Conservation (phyloP, 2,329 filamentous ascomycete species). For the Curvularia verruculosa region DNA sequence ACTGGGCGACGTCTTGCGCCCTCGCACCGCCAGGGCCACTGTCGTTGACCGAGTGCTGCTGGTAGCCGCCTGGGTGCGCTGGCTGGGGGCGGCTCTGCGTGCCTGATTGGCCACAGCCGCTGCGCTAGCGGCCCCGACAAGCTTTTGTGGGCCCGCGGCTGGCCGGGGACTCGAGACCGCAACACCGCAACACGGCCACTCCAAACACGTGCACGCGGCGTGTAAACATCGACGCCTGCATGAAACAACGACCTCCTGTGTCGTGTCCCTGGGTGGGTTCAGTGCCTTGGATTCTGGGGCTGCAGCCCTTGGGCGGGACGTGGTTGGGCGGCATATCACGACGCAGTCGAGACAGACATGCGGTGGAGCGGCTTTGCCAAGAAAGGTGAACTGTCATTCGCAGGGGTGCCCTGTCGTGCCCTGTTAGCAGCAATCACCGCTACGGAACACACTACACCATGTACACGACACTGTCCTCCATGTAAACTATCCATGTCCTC, state of each 20-base stretch:
- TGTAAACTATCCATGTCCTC: background rate
- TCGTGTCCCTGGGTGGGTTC: conserved; percentile 8
- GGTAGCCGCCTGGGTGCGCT: conserved; percentile 35
- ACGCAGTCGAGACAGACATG: conserved; percentile 9
- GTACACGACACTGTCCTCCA: background rate
- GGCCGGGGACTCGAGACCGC: conserved; percentile 18
- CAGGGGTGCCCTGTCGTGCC: conserved; percentile 14
- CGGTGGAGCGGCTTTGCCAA: conserved; percentile 15
- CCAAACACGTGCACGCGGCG: conserved; percentile 18
- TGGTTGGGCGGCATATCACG: conserved; percentile 18
- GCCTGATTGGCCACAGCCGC: conserved; percentile 31
- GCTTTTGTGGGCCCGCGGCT: conserved; percentile 25
- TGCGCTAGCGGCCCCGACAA: conserved; percentile 22
- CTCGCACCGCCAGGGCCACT: conserved; percentile 21
- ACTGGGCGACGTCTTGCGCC: conserved; percentile 37
- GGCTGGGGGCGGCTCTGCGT: conserved; percentile 31
- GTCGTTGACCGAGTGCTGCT: conserved; percentile 35
- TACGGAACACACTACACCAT: conserved; percentile 1
- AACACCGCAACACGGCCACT: conserved; percentile 7
- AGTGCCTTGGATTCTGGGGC: conserved; percentile 10
- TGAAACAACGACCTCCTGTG: conserved; percentile 21
- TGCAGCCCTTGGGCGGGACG: conserved; percentile 8
- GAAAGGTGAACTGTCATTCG: conserved; percentile 16
- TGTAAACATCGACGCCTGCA: conserved; percentile 8
- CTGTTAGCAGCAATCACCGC: background rate